Base-by-base conservation (phyloP, 2,329 filamentous ascomycete species). In the Diaporthe sp. region DNA sequence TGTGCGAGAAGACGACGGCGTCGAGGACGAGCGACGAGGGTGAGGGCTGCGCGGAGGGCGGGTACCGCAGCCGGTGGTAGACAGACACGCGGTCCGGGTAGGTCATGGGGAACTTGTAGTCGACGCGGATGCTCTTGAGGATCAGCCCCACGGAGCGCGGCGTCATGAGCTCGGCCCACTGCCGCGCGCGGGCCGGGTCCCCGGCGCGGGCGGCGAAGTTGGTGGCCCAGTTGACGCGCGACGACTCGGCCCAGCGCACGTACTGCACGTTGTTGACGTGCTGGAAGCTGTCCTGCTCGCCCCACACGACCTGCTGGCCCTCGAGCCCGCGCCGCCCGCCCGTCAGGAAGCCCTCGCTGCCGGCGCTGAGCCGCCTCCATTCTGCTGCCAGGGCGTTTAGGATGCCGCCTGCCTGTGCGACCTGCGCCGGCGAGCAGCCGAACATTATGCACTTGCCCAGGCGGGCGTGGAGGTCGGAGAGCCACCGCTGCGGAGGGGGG, bases 251-350 rank as follows among this genome's bases (percentile, higher is more conserved):
- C 82, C 94, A 98, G 77, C 94, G 90, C 79, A 94, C 92, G 83
- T 98, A 98, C 78, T 90, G 91, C 77, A 96, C 92, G 79, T 98
- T 98, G 82, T 98, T 98, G 67, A 98, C 93, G 83, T 98, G 95
- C 67, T 92, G 91, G 78, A 85, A 82, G 78, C 86, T 84, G 85
- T 95, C 94, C 93, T 95, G 95, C 82, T 98, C 95, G 42, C 95
- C 95, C 95, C 94, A 97, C 0, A 91, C 92, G 34, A 97, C 92
- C 78, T 89, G 87, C 76, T 94, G 92, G 72, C 88, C 86, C 77
- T 91, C 90, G 46, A 96, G 81, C 0, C 94, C 90, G 69, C 91
- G 87, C 78, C 89, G 88, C 75, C 88, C 86, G 15, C 87, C 89
- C 0, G 92, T 94, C 77, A 97, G 83, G 82, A 92, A 97, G 0